These are phyloP conservation scores for Mycena galericulata DNA, from an alignment of 768 basidiomycete species.

Conservation along the genomic window DNA sequence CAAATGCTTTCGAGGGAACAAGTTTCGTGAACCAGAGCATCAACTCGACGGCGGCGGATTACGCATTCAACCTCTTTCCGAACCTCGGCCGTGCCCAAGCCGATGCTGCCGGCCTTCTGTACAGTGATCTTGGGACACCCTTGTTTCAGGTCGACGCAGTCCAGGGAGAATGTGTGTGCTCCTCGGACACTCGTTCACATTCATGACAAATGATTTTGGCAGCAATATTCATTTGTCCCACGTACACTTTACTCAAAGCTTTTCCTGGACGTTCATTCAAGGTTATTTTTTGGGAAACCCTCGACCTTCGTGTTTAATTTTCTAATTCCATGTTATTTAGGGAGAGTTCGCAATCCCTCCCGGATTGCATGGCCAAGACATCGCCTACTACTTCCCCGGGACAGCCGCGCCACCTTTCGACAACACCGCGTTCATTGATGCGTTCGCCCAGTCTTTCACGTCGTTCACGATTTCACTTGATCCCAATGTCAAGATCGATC, in stretches of 20 bases:
- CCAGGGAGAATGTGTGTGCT: constrained; percentile 44
- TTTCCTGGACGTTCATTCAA: constrained; percentile 48
- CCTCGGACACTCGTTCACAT: no score
- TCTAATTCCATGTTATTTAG: constrained; percentile 12
- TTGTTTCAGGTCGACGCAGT: constrained; percentile 38
- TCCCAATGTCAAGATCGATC: constrained; percentile 14
- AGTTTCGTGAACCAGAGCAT: no score
- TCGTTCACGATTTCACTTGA: constrained; percentile 15
- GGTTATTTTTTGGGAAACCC: constrained; percentile 33
- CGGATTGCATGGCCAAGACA: constrained; percentile 39
- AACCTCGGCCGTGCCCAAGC: constrained; percentile 26
- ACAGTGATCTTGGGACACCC: constrained; percentile 30
- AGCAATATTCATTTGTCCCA: constrained; percentile 53
- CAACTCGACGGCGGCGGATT: constrained; percentile 35
- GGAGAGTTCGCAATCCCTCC: constrained; percentile 46
- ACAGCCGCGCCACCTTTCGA: constrained; percentile 23
- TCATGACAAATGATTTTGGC: neutral
- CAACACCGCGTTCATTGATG: constrained; percentile 21
- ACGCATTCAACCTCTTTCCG: constrained; percentile 42
- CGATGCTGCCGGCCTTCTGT: constrained; percentile 22
- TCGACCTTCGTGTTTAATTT: neutral
- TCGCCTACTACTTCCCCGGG: constrained; percentile 43
- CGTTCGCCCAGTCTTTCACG: constrained; percentile 23
- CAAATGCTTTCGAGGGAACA: no score
- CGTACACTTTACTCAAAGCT: constrained; percentile 45